These are phyloP conservation scores for Apiosordaria backusii DNA, from an alignment of 495 filamentous ascomycete species.

Conservation along the genomic window DNA sequence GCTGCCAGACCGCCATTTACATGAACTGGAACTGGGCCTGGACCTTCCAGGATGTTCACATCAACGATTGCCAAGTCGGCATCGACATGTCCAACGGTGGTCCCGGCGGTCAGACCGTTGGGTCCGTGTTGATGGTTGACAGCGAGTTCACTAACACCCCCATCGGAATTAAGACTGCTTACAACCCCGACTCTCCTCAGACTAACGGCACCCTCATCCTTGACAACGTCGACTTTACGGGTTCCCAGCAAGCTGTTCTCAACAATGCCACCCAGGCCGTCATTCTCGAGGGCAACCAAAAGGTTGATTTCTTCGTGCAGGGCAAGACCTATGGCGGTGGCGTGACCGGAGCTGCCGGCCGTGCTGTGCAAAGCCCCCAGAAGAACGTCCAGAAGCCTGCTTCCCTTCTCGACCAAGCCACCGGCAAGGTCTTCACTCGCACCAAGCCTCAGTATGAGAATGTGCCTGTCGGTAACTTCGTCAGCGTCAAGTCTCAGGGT, in stretches of 20 bases:
- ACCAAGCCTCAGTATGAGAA: conserved; percentile 73
- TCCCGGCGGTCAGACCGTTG: conserved; percentile 62
- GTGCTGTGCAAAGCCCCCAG: conserved; percentile 49
- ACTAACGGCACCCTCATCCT: conserved; percentile 77
- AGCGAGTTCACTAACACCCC: conserved; percentile 69
- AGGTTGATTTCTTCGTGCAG: conserved; percentile 69
- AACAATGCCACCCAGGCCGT: conserved; percentile 55
- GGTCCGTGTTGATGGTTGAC: conserved; percentile 79
- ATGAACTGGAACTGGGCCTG: conserved; percentile 97
- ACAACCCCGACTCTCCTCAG: conserved; percentile 55
- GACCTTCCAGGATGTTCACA: conserved; percentile 74
- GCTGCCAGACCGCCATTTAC: conserved; percentile 82
- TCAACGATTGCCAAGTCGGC: conserved; percentile 56
- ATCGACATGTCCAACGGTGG: conserved; percentile 68
- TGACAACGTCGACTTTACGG: conserved; percentile 78
- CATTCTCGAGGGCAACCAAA: conserved; percentile 68
- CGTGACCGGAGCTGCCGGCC: conserved; percentile 36
- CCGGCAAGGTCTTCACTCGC: conserved; percentile 59
- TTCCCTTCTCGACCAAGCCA: conserved; percentile 48
- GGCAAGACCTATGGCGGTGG: conserved; percentile 61
- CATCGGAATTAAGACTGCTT: conserved; percentile 71
- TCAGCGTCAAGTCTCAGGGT: conserved; percentile 72
- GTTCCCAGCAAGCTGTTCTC: conserved; percentile 49
- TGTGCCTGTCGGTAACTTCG: conserved; percentile 54
- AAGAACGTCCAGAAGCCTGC: conserved; percentile 53